Base-by-base conservation (phyloP, 2,329 filamentous ascomycete species). In the Monilinia laxa region DNA sequence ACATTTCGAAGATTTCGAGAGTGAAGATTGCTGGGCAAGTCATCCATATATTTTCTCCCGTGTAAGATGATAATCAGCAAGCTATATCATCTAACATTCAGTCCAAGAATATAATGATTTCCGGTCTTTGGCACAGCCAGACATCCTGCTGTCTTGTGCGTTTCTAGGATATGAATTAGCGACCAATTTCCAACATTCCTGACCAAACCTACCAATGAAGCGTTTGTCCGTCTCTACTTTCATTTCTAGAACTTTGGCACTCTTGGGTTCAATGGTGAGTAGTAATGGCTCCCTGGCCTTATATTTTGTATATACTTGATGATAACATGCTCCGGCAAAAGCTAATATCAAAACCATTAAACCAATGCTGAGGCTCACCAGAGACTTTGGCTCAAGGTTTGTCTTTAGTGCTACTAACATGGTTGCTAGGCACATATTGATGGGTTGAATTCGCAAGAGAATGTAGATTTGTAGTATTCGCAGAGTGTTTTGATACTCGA, bases 311-410 rank as follows among this genome's bases (percentile, higher is more conserved):
- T 38, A 40, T 25, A 10, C 31, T 51, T 62, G 45, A 51, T 12
- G 58, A 16, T 14, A 62, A 31, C 28, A 62, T 38, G 58, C 45
- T 25, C 58, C 58, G n/a, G 38, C 20, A n/a, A 51, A 62, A 51
- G 58, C 58, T 40, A 62, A 62, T 10, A 62, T 51, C 16, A 62
- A 51, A 16, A 62, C 58, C 31, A 62, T n/a, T 38, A 62, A 62
- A 51, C 58, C 58, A 45, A 51, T 62, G 31, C 58, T 31, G 45
- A 62, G 58, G 31, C 40, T 52, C 3, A 62, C 58, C 1, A 40
- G n/a, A 14, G 38, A 14, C 31, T n/a, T 62, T 16, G 58, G 45
- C 11, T 51, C 58, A 38, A 62, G 45, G n/a, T 62, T 62, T 35
- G n/a, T 23, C 16, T 38, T 38, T 4, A 52, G 14, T 62, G 58